Percentiles rank a stretch among this genome's conserved stretches.
phyloP scores from a whole-genome alignment of 2,329 filamentous ascomycete genomes.

The Pseudogymnoascus sp. region DNA sequence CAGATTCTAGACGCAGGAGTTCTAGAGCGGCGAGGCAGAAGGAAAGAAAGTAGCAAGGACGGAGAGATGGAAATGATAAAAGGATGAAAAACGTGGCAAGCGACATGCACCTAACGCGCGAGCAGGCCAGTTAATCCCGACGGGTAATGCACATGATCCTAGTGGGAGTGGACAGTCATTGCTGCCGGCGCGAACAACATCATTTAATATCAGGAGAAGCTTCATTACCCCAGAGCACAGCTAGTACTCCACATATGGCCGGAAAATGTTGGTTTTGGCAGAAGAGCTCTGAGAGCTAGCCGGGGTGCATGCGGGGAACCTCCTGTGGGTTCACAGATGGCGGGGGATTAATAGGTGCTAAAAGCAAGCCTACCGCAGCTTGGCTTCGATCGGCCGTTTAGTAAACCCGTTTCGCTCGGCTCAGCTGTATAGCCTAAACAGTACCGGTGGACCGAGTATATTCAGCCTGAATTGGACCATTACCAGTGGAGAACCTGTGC shows the following conservation, averaged over 20 bases:
- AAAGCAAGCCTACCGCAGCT: neutral
- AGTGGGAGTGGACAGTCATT: neutral
- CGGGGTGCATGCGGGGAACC: neutral
- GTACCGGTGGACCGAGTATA: neutral
- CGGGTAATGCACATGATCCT: neutral
- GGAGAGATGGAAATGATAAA: neutral
- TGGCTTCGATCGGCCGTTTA: neutral
- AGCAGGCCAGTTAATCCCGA: neutral
- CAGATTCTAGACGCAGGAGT: neutral
- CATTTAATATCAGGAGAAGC: constrained; percentile 2
- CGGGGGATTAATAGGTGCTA: neutral
- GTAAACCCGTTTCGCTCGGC: neutral
- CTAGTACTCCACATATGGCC: neutral
- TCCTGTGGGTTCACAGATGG: neutral
- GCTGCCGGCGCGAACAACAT: neutral
- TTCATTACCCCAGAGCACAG: neutral
- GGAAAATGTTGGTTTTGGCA: neutral
- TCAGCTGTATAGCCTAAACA: neutral
- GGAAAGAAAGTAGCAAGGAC: neutral
- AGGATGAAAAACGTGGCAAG: neutral
- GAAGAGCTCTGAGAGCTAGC: neutral
- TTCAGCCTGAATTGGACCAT: neutral
- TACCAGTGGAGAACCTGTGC: neutral
- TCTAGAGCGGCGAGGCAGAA: neutral
- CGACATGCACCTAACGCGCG: neutral